Conservation (phyloP, 1,284 basidiomycete species). For the Malassezia equina region DNA sequence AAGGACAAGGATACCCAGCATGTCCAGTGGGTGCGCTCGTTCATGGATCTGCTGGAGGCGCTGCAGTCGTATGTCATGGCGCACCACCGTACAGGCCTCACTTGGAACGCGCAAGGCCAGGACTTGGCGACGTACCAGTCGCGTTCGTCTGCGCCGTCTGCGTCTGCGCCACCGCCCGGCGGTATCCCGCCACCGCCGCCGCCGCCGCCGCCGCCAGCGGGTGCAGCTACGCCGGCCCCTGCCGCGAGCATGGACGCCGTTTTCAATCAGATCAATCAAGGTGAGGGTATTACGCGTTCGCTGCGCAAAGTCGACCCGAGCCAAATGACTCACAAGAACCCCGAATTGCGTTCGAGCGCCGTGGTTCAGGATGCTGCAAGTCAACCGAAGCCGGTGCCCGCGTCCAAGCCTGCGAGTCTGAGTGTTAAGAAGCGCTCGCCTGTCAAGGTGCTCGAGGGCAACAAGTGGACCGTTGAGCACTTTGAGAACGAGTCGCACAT, state of each 20-base stretch:
- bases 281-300: slow-evolving; percentile 77
- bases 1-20: slow-evolving; percentile 76
- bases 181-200: slow-evolving; percentile 49
- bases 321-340: slow-evolving; percentile 99
- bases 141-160: slow-evolving; percentile 51
- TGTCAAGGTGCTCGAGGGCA: slow-evolving; percentile 82
- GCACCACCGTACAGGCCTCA: slow-evolving; percentile 73
- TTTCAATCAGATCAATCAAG: slow-evolving; percentile 84
- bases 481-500: slow-evolving; percentile 73
- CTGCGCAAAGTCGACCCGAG: slow-evolving; percentile 88
- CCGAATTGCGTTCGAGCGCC: slow-evolving; percentile 57
- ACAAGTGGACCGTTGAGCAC: slow-evolving; percentile 88
- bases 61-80: slow-evolving; percentile 75
- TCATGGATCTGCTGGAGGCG: slow-evolving; percentile 63
- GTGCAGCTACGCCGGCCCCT: slow-evolving; percentile 49
- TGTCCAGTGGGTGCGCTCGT: slow-evolving; percentile 74
- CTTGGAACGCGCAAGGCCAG: slow-evolving; percentile 65
- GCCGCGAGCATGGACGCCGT: slow-evolving; percentile 65
- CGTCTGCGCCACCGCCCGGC: slow-evolving; percentile 51
- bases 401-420: slow-evolving; percentile 29
- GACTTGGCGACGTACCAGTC: slow-evolving; percentile 19
- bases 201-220: slow-evolving; percentile 50
- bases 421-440: slow-evolving; percentile 66
- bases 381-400: slow-evolving; percentile 30
- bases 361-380: background rate